A percentile compares a stretch with the other conserved stretches of the same genome.
phyloP scores from a whole-genome alignment of 2,329 filamentous ascomycete species.

The Alternaria burnsii region DNA sequence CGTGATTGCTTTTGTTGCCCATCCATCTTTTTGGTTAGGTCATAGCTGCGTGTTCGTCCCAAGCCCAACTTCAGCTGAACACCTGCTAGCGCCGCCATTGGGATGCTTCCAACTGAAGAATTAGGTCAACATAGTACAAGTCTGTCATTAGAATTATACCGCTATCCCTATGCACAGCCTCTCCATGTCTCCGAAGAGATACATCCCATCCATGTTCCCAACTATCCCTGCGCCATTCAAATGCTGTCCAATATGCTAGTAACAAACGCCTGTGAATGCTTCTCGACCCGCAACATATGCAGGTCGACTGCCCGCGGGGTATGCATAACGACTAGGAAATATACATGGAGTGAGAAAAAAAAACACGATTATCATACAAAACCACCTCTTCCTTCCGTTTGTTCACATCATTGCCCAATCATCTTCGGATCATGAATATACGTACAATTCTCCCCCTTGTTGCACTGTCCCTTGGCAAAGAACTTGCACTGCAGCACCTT shows the following conservation, averaged over 20 bases:
- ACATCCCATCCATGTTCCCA: conserved; percentile 4
- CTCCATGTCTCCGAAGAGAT: conserved; percentile 7
- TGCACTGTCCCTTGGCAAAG: conserved; percentile 74
- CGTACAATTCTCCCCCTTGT: conserved; percentile 76
- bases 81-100: neutral
- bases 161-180: conserved; percentile 7
- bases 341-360: conserved; percentile 5
- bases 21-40: conserved; percentile 17
- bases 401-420: neutral
- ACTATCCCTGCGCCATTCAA: conserved; percentile 23
- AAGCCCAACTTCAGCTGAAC: neutral
- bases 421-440: conserved; percentile 68
- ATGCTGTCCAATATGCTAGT: conserved; percentile 22
- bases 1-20: conserved; percentile 18
- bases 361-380: conserved; percentile 16
- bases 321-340: conserved; percentile 28
- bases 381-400: neutral
- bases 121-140: neutral
- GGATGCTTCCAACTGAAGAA: too few relatives aligned
- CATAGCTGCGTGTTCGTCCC: conserved; percentile 1
- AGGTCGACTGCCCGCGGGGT: conserved; percentile 22
- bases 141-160: conserved; percentile 14
- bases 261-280: conserved; percentile 35
- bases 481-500: conserved; percentile 68
- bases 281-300: conserved; percentile 7